Evolutionary conservation across 805 yeast genomes (phyloP).

Genomic region (Candida qinlingensis): DNA sequence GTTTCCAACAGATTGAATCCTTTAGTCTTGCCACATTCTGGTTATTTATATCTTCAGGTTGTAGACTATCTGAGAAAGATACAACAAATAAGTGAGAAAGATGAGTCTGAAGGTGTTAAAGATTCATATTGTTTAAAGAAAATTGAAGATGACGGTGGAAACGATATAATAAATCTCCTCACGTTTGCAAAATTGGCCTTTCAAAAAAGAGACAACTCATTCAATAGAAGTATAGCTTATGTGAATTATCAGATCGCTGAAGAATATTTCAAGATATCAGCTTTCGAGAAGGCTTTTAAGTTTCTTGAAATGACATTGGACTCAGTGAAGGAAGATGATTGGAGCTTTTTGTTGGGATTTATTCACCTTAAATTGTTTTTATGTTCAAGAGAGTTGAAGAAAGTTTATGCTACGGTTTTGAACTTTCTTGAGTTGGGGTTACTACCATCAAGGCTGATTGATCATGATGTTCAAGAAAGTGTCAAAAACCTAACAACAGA

Average conservation of each 20-base stretch:
- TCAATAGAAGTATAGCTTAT: constrained; percentile 36
- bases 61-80: constrained; percentile 28
- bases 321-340: constrained; percentile 34
- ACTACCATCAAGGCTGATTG: constrained; percentile 14
- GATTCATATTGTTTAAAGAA: constrained; percentile 12
- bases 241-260: constrained; percentile 49
- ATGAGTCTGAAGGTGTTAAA: constrained; percentile 4
- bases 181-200: constrained; percentile 34
- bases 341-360: constrained; percentile 32
- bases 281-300: constrained; percentile 38
- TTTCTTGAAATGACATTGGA: constrained; percentile 35
- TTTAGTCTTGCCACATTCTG: constrained; percentile 37
- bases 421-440: constrained; percentile 30
- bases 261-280: constrained; percentile 28
- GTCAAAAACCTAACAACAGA: constrained; percentile 2
- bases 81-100: background rate
- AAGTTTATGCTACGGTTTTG: constrained; percentile 28
- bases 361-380: constrained; percentile 33
- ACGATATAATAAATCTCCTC: constrained; percentile 26
- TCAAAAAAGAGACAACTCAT: constrained; percentile 29
- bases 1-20: constrained; percentile 21
- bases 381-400: constrained; percentile 32
- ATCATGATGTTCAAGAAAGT: background rate
- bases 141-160: constrained; percentile 4
- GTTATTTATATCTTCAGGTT: constrained; percentile 37